Percentiles rank a stretch among this genome's conserved stretches.
phyloP scores from a whole-genome alignment of 371 early-diverging fungal genomes.

The Rhizomucor miehei region DNA sequence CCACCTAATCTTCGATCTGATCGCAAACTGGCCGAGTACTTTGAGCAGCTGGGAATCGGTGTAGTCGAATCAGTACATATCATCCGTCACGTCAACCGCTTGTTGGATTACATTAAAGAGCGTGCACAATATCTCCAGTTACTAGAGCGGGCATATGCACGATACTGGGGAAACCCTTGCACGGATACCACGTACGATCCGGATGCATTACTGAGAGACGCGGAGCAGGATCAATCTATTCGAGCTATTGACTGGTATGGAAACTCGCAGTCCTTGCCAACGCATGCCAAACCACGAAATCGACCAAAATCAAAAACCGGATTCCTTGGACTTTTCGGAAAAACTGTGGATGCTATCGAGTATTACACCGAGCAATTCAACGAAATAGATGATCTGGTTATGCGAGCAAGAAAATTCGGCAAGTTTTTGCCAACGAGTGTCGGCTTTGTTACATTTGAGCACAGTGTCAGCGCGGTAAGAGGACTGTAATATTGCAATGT shows the following conservation, averaged over 20 bases:
- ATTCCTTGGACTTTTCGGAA: slow-evolving; percentile 39
- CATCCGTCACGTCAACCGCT: slow-evolving; percentile 52
- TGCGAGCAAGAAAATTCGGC: slow-evolving; percentile 54
- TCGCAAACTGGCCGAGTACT: slow-evolving; percentile 52
- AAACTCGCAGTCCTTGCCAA: slow-evolving; percentile 11
- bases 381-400: slow-evolving; percentile 58
- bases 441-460: slow-evolving; percentile 82
- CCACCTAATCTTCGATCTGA: slow-evolving; percentile 53
- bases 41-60: slow-evolving; percentile 55
- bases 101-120: slow-evolving; percentile 43
- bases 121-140: slow-evolving; percentile 39
- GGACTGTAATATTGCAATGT: not conserved
- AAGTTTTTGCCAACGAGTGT: slow-evolving; percentile 59
- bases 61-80: slow-evolving; percentile 59
- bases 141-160: slow-evolving; percentile 40
- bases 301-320: slow-evolving; percentile 32
- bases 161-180: slow-evolving; percentile 52
- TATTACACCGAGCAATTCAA: slow-evolving; percentile 62
- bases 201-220: slow-evolving; percentile 29
- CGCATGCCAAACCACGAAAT: slow-evolving; percentile 11
- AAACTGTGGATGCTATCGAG: slow-evolving; percentile 67
- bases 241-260: slow-evolving; percentile 4
- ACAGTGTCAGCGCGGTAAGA: slow-evolving; percentile 59
- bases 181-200: slow-evolving; percentile 35
- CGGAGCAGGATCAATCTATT: slow-evolving; percentile 18